These are phyloP conservation scores for Neopestalotiopsis sp. DNA, from an alignment of 2,329 filamentous ascomycete genomes.

Conservation along the genomic window DNA sequence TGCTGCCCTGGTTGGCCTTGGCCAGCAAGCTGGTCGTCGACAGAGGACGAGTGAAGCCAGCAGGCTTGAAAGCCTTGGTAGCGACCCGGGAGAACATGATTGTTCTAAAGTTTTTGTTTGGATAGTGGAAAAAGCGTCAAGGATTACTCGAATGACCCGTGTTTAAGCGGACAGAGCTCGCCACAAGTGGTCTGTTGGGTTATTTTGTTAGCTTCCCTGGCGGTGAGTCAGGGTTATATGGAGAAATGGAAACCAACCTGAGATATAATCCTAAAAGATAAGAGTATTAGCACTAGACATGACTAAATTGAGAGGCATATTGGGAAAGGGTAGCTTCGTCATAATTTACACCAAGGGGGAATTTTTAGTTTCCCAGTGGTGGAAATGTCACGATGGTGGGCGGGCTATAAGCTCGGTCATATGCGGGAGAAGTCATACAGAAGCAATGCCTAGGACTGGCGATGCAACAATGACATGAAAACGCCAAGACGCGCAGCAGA, in stretches of 20 bases:
- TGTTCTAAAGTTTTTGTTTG: slow-evolving; percentile 27
- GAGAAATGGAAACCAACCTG: slow-evolving; percentile 58
- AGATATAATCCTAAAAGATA: slow-evolving; percentile 71
- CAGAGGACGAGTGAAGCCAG: slow-evolving; percentile 48
- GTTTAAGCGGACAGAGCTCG: slow-evolving; percentile 56
- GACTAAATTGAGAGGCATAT: slow-evolving; percentile 15
- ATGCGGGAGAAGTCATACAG: slow-evolving; percentile 5
- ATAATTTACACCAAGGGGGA: background rate
- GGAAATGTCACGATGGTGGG: slow-evolving; percentile 9
- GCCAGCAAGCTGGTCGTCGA: slow-evolving; percentile 44
- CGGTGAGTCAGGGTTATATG: slow-evolving; percentile 48
- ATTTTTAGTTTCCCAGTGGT: background rate
- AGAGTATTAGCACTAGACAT: slow-evolving; percentile 47
- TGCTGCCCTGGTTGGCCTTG: slow-evolving; percentile 69
- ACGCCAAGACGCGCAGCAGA: slow-evolving; percentile 15
- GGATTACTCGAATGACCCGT: slow-evolving; percentile 39
- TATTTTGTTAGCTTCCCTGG: slow-evolving; percentile 41
- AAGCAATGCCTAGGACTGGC: background rate
- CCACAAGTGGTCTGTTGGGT: slow-evolving; percentile 57
- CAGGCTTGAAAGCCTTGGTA: slow-evolving; percentile 57
- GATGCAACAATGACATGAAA: background rate
- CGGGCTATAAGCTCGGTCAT: background rate
- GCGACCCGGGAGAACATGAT: slow-evolving; percentile 68
- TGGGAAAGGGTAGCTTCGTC: background rate
- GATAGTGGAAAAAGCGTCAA: slow-evolving; percentile 28